Conservation (phyloP, 495 filamentous ascomycete species). For the Xylaria cubensis region DNA sequence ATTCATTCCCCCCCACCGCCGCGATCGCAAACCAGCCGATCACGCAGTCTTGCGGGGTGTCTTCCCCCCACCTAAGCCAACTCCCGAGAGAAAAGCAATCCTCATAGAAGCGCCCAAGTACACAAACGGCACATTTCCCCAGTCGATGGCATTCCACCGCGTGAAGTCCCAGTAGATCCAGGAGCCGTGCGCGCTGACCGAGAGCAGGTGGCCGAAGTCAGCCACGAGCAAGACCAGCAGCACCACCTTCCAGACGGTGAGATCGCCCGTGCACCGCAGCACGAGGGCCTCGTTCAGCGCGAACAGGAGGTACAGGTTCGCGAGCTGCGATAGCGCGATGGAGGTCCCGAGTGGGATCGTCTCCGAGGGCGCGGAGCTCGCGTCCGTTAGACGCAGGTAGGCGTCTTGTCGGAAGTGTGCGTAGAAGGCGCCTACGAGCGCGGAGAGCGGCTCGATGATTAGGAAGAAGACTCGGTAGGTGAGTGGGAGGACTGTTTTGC, state of each 20-base stretch:
- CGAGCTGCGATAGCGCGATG: constrained; percentile 67
- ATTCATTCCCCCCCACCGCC: not conserved
- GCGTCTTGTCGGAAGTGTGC: constrained; percentile 61
- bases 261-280: constrained; percentile 65
- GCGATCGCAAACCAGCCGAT: not conserved
- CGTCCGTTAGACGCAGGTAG: constrained; percentile 67
- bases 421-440: constrained; percentile 70
- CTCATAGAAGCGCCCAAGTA: constrained; percentile 64
- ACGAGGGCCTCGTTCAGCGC: constrained; percentile 73
- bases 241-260: constrained; percentile 68
- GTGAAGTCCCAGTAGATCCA: constrained; percentile 62
- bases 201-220: constrained; percentile 72
- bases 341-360: constrained; percentile 51
- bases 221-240: constrained; percentile 67
- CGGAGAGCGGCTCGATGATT: constrained; percentile 67
- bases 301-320: constrained; percentile 70
- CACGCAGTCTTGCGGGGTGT: constrained; percentile 23
- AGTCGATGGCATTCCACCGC: constrained; percentile 69
- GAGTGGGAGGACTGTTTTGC: constrained; percentile 47
- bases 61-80: constrained; percentile 49
- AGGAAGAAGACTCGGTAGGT: constrained; percentile 70
- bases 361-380: constrained; percentile 47
- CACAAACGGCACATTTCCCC: constrained; percentile 68
- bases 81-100: constrained; percentile 59
- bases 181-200: constrained; percentile 55